Percentiles rank a stretch among this genome's conserved stretches.
Conservation (phyloP, 169 alveolate species). For the Plasmodium reichenowi region DNA sequence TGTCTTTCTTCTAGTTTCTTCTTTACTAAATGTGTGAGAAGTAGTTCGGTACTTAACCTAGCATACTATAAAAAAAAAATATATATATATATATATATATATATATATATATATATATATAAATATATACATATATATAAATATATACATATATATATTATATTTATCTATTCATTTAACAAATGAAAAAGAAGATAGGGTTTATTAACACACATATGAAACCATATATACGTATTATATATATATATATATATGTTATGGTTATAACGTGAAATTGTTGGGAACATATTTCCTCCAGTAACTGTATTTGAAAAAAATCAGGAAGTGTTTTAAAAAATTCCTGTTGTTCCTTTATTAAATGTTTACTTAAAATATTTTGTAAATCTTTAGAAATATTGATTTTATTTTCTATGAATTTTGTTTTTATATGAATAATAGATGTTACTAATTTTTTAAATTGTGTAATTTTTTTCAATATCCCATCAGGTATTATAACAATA, state of each 20-base stretch:
- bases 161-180: not conserved
- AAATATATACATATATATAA: not conserved
- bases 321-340: constrained; percentile 5
- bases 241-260: too few species aligned
- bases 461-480: constrained; percentile 93
- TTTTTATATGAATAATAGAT: constrained; percentile 89
- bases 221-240: too few species aligned
- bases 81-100: not conserved
- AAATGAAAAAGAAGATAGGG: not conserved
- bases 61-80: constrained; percentile 20
- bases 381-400: constrained; percentile 82
- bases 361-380: constrained; percentile 94
- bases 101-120: not conserved
- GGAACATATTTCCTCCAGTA: constrained; percentile 1
- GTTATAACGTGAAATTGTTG: not conserved
- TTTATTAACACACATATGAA: too few species aligned
- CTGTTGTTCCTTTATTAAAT: constrained; percentile 40
- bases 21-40: constrained; percentile 25
- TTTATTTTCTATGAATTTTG: not conserved
- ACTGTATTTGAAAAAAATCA: constrained; percentile 17
- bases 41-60: constrained; percentile 19
- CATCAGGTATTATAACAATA: constrained; percentile 94
- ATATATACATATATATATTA: not conserved
- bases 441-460: constrained; percentile 91
- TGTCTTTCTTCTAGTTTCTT: constrained; percentile 2